Base-by-base conservation (phyloP, 1,139 yeast genomes). In the Debaryomyces robertsiae region DNA sequence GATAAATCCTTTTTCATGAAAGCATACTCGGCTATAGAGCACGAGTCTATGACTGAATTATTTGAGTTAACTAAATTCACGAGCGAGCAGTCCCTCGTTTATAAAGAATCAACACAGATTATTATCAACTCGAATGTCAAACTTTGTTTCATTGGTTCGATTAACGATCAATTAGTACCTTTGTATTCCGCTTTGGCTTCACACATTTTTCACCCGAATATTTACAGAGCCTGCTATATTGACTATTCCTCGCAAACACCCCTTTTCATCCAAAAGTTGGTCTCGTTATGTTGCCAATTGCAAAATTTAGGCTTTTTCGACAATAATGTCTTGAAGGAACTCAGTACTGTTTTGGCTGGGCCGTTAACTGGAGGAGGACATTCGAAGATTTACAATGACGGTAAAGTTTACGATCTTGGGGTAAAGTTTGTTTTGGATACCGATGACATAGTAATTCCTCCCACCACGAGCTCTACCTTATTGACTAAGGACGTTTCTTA, bases 301-400 rank as follows among this genome's bases (percentile, higher is more conserved):
- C 78, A 79, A 41, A 83, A 86, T 54, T 51, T 81, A 39, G 93
- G 94, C 0, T 75, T 63, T 46, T 81, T 82, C 42, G 95, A 86
- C 54, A 88, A 84, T 53, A 86, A 84, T 30, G 84, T 86, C 4
- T 71, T 91, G 18, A 84, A 84, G 50, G 97, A 93, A 56, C 75
- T 93, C 30, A 86, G 96, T 44, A 76, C 81, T 13, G 79, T 91
- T 0, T 69, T 93, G 48, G 93, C 95, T 0, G 98, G 98, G 0
- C 85, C 96, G 2, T 67, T 93, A 41, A 91, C 96, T 0, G 96
- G 97, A 3, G 93, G 95, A 11, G 98, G 98, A 0, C 98, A 93
- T 60, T 90, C 97, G 0, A 84, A 79, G 49, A 82, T 93, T 34
- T 93, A 93, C 61, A 86, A 86, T 54, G 96, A 88, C 52, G 81